Evolutionary conservation across 139 green algal genomes (phyloP).

Genomic region (Coelastrella sp.): DNA sequence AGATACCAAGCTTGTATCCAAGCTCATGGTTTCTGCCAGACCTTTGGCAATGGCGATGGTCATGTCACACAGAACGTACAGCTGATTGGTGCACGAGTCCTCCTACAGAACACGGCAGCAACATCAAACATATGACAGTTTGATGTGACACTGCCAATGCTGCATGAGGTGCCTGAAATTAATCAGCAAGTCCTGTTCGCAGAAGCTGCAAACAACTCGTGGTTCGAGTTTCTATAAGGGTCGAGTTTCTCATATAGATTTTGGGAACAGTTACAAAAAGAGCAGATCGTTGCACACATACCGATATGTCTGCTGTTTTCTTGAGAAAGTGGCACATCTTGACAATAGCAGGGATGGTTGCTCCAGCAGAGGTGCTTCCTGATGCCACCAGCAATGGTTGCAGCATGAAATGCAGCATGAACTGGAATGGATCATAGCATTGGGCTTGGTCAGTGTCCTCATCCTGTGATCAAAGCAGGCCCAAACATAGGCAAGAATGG

Average conservation of each 20-base stretch:
- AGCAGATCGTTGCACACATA: too few species aligned
- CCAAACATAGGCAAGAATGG: background rate
- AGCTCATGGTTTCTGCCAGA: constrained; percentile 39
- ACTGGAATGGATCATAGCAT: constrained; percentile 63
- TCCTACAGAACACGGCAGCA: background rate
- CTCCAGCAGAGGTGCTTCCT: background rate
- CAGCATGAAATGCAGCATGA: constrained; percentile 78
- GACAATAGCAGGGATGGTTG: constrained; percentile 13
- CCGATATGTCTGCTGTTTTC: constrained; percentile 39
- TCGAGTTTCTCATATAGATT: too few species aligned
- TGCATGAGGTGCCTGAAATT: too few species aligned
- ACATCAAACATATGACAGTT: background rate
- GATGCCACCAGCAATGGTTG: constrained; percentile 66
- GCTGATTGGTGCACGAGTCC: background rate
- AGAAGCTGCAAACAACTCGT: background rate
- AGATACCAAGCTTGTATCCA: background rate
- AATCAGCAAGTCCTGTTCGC: too few species aligned
- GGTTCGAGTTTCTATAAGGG: background rate
- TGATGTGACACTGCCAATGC: too few species aligned
- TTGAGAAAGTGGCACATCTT: constrained; percentile 60
- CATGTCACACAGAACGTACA: constrained; percentile 68
- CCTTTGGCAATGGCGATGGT: constrained; percentile 40
- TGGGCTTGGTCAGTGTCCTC: background rate
- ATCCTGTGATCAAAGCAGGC: too few species aligned
- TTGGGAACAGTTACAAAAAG: too few species aligned